These are phyloP conservation scores for Astragalus glycyphyllos DNA, from an alignment of 306 rosid genomes.

Conservation along the genomic window DNA sequence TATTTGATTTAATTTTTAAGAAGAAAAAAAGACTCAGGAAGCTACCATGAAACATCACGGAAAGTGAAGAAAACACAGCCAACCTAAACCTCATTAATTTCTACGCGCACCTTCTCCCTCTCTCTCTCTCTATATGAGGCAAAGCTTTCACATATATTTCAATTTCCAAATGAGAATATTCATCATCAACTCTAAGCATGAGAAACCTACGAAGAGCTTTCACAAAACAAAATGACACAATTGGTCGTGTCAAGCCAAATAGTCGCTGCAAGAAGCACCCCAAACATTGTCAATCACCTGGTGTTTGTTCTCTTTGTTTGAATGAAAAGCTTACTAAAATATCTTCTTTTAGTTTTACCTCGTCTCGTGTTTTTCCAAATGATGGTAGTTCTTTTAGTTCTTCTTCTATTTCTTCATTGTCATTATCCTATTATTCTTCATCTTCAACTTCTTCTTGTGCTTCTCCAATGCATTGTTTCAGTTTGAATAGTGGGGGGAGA, in stretches of 20 bases:
- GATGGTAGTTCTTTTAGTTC: constrained; percentile 26
- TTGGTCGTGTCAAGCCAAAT: constrained; percentile 42
- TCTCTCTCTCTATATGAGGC: constrained; percentile 27
- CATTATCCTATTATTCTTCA: constrained; percentile 52
- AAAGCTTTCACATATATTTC: not conserved
- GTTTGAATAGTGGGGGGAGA: constrained; percentile 37
- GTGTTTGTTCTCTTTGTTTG: constrained; percentile 84
- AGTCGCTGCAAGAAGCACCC: constrained; percentile 78
- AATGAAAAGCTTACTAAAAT: constrained; percentile 55
- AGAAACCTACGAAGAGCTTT: constrained; percentile 41
- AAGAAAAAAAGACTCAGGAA: constrained; percentile 52
- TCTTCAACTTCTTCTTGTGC: constrained; percentile 55
- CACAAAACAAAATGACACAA: constrained; percentile 37
- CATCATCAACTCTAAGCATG: constrained; percentile 43
- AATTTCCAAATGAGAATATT: not conserved
- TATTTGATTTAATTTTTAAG: constrained; percentile 29
- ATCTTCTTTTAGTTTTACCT: constrained; percentile 32
- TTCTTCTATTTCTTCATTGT: constrained; percentile 48
- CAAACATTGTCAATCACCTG: constrained; percentile 81
- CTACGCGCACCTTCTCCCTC: not conserved
- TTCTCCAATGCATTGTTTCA: constrained; percentile 52
- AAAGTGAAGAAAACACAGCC: constrained; percentile 24
- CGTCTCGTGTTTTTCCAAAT: constrained; percentile 2
- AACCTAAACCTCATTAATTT: not conserved
- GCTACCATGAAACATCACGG: constrained; percentile 38